Evolutionary conservation across 2,329 filamentous ascomycete genomes (phyloP).

Genomic region (Aspergillus piperis): DNA sequence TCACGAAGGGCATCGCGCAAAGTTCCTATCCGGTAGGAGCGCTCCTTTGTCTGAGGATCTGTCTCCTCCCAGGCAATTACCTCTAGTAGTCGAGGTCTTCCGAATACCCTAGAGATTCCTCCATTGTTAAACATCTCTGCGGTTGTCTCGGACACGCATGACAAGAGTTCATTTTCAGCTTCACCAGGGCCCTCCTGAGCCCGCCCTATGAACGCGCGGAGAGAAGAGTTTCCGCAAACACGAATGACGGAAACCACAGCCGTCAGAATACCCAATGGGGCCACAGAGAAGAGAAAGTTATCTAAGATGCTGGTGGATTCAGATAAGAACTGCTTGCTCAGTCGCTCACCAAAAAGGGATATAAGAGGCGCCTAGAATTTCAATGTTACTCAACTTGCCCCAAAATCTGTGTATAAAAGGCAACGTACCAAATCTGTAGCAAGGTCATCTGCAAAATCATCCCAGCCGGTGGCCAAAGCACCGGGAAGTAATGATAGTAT

Average conservation of each 20-base stretch:
- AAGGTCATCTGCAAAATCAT: conserved; percentile 44
- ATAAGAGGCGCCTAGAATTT: conserved; percentile 36
- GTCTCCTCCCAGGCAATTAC: conserved; percentile 47
- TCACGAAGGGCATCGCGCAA: conserved; percentile 28
- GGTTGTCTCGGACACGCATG: conserved; percentile 49
- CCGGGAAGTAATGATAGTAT: conserved; percentile 19
- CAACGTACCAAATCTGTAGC: conserved; percentile 40
- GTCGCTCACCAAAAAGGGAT: conserved; percentile 49
- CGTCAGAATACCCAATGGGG: conserved; percentile 50
- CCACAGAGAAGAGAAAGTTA: conserved; percentile 51
- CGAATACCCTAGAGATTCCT: conserved; percentile 40
- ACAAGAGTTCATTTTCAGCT: conserved; percentile 48
- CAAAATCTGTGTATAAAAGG: neutral
- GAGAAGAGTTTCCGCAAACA: conserved; percentile 46
- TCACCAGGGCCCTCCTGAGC: conserved; percentile 46
- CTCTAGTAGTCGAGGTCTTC: conserved; percentile 37
- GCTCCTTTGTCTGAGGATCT: conserved; percentile 33
- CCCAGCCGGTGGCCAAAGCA: conserved; percentile 34
- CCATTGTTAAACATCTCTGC: conserved; percentile 51
- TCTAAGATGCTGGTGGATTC: conserved; percentile 46
- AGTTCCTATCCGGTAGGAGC: conserved; percentile 25
- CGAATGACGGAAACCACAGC: conserved; percentile 48
- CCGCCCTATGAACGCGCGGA: conserved; percentile 50
- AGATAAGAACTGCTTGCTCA: conserved; percentile 53
- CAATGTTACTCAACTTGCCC: neutral